A percentile compares a stretch with the other conserved stretches of the same genome.
Conservation (phyloP, 2,329 filamentous ascomycete genomes). For the Fusarium torulosum region DNA sequence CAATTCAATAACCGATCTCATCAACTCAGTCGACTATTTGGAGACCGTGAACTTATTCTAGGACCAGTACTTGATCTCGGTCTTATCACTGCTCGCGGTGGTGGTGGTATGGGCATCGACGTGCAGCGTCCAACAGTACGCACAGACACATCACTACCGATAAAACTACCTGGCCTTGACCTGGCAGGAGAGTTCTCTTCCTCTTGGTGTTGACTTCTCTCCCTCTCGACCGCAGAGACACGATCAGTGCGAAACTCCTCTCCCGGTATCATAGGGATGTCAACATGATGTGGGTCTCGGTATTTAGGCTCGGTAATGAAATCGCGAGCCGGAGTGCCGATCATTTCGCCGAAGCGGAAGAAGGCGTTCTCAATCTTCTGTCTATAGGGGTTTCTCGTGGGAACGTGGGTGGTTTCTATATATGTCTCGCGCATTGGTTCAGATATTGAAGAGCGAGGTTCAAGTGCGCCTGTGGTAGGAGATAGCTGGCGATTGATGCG, state of each 20-base stretch:
- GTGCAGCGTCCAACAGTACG: not conserved
- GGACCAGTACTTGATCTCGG: conserved; percentile 3
- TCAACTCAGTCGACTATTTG: not conserved
- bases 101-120: conserved; percentile 9
- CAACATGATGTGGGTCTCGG: conserved; percentile 1
- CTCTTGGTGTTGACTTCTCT: conserved; percentile 8
- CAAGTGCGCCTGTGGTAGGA: not conserved
- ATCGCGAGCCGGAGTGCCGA: conserved; percentile 63
- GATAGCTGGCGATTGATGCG: not conserved
- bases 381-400: conserved; percentile 45
- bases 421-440: not conserved
- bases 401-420: conserved; percentile 15
- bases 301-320: conserved; percentile 38
- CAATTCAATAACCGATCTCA: rapidly evolving
- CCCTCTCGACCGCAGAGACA: not conserved
- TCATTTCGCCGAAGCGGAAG: conserved; percentile 57
- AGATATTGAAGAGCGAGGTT: not conserved
- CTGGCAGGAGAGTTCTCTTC: not conserved
- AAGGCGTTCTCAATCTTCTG: conserved; percentile 59
- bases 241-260: not conserved
- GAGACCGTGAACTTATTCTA: not conserved
- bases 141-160: not conserved
- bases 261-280: conserved; percentile 23
- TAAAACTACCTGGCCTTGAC: conserved; percentile 12
- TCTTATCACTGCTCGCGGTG: not conserved